Percentiles rank a stretch among this genome's conserved stretches.
Conservation (phyloP, 202 grass and related monocot species). For the Miscanthus sacchariflorus region DNA sequence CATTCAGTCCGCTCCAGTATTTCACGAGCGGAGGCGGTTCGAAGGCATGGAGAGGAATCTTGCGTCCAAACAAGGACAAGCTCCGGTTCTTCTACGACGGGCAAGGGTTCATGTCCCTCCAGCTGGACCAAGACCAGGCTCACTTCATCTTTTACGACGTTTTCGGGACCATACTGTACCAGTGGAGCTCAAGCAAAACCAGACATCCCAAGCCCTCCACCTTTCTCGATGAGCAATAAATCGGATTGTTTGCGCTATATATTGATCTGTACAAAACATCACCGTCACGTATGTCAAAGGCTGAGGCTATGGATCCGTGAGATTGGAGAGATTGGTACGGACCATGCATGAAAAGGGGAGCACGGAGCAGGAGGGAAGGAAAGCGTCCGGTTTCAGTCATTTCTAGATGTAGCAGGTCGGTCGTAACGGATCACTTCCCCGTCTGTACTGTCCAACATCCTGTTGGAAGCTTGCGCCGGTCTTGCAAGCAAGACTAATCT, state of each 20-base stretch:
- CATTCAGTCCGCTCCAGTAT: slow-evolving; percentile 82
- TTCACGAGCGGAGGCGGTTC: slow-evolving; percentile 88
- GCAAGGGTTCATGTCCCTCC: slow-evolving; percentile 93
- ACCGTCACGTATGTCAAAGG: neutral
- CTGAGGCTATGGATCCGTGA: neutral
- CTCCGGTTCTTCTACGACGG: slow-evolving; percentile 88
- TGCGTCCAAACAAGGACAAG: slow-evolving; percentile 63
- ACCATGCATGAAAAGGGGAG: neutral
- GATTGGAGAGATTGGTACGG: neutral
- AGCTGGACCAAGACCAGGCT: slow-evolving; percentile 49
- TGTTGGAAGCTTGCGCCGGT: neutral
- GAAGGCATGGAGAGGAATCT: slow-evolving; percentile 79
- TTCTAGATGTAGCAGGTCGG: neutral
- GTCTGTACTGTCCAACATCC: neutral
- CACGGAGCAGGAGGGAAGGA: neutral
- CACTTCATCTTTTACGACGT: slow-evolving; percentile 64
- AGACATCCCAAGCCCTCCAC: neutral
- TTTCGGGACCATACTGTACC: slow-evolving; percentile 49
- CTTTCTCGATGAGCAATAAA: neutral
- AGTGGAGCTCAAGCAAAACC: slow-evolving; percentile 47
- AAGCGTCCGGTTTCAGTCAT: neutral
- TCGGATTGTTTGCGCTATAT: neutral
- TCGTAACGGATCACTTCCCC: neutral
- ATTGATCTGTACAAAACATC: neutral
- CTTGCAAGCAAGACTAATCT: neutral